Evolutionary conservation across 495 filamentous ascomycete species (phyloP).

Genomic region (Xylaria palmicola): DNA sequence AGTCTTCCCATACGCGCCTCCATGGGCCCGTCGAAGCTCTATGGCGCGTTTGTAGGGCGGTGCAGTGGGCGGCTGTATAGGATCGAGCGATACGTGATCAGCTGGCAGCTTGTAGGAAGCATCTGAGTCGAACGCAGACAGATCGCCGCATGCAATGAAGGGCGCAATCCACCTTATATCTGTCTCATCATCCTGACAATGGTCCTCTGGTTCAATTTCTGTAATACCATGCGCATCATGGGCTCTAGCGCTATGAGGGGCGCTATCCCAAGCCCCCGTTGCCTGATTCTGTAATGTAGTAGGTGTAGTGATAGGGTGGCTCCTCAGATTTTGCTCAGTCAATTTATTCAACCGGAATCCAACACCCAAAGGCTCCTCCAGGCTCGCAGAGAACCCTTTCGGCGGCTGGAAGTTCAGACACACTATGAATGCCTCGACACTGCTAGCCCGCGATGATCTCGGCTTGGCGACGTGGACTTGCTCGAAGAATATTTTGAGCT

Average conservation of each 20-base stretch:
- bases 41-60: constrained; percentile 91
- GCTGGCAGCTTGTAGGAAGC: constrained; percentile 84
- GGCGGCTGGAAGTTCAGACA: constrained; percentile 80
- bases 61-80: constrained; percentile 93
- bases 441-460: constrained; percentile 86
- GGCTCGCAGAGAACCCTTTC: constrained; percentile 60
- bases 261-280: constrained; percentile 43
- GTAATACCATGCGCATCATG: constrained; percentile 57
- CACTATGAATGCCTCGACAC: constrained; percentile 93
- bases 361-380: constrained; percentile 65
- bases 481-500: constrained; percentile 86
- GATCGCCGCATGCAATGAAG: constrained; percentile 93
- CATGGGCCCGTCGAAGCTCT: constrained; percentile 73
- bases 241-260: constrained; percentile 17
- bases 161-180: constrained; percentile 80
- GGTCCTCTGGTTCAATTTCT: constrained; percentile 56
- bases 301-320: constrained; percentile 36
- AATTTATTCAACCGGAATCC: constrained; percentile 51
- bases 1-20: constrained; percentile 82
- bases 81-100: constrained; percentile 75
- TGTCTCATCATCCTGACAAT: constrained; percentile 40
- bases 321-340: constrained; percentile 35
- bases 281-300: constrained; percentile 38
- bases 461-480: constrained; percentile 90
- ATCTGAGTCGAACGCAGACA: constrained; percentile 93